A percentile compares a stretch with the other conserved stretches of the same genome.
Conservation (phyloP, 352 stramenopile species). For the Chrysophaeum taylorii region DNA sequence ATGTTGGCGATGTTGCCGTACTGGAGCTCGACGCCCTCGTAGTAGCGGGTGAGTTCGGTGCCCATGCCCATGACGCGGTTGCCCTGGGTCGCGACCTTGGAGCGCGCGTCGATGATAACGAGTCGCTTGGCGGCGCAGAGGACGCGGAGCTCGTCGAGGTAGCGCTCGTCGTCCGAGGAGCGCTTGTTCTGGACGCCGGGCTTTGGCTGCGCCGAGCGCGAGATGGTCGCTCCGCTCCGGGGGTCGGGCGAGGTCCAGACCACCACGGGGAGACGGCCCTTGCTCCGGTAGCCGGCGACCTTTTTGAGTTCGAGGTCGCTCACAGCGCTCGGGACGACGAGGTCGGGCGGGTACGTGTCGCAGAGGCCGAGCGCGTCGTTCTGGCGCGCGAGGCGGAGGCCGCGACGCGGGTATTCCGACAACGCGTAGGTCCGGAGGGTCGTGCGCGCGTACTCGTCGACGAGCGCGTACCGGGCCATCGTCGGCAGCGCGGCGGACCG, state of each 20-base stretch:
- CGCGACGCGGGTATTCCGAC: neutral
- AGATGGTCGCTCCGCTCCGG: constrained; percentile 64
- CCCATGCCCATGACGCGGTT: constrained; percentile 63
- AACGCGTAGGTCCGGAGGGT: neutral
- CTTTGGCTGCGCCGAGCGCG: constrained; percentile 69
- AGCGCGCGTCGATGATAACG: constrained; percentile 35
- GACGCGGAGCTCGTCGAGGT: constrained; percentile 66
- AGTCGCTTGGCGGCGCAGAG: neutral
- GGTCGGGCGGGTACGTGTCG: constrained; percentile 63
- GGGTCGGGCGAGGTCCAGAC: constrained; percentile 59
- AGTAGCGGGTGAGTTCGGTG: constrained; percentile 80
- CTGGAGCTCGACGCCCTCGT: constrained; percentile 75
- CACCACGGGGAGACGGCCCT: constrained; percentile 63
- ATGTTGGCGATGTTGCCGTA: constrained; percentile 99
- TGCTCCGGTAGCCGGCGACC: constrained; percentile 69
- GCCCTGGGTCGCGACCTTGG: constrained; percentile 35
- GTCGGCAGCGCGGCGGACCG: neutral
- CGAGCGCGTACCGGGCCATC: neutral
- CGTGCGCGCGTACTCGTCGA: neutral
- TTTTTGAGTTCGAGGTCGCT: constrained; percentile 65
- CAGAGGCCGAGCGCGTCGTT: neutral
- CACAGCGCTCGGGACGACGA: constrained; percentile 64
- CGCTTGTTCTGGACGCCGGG: constrained; percentile 65
- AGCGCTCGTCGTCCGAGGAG: constrained; percentile 56
- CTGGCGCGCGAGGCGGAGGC: neutral